Percentiles rank a stretch among this genome's conserved stretches.
These are phyloP conservation scores for Geosmithia putterillii DNA, from an alignment of 2,329 filamentous ascomycete genomes.

Conservation along the genomic window DNA sequence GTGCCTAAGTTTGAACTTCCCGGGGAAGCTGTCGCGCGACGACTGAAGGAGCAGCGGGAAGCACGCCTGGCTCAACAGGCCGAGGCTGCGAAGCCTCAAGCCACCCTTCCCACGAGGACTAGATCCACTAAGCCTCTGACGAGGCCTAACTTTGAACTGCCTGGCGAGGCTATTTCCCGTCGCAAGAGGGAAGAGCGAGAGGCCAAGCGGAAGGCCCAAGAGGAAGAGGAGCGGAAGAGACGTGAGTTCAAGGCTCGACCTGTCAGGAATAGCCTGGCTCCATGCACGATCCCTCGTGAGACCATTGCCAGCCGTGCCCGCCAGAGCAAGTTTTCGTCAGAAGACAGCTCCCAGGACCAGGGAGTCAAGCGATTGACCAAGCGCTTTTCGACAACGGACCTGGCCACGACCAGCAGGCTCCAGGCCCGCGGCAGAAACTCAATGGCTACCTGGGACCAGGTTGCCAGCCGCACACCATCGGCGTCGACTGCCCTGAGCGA, in stretches of 20 bases:
- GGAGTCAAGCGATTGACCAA: not conserved
- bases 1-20: conserved; percentile 48
- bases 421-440: conserved; percentile 15
- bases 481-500: conserved; percentile 27
- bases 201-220: conserved; percentile 40
- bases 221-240: conserved; percentile 46
- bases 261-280: conserved; percentile 29
- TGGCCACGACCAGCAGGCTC: conserved; percentile 3
- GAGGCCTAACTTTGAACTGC: conserved; percentile 45
- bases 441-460: conserved; percentile 9
- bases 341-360: conserved; percentile 12
- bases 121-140: conserved; percentile 42
- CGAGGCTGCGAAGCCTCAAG: conserved; percentile 18
- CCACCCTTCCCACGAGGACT: conserved; percentile 26
- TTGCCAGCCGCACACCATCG: conserved; percentile 27
- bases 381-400: not conserved
- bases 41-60: conserved; percentile 45
- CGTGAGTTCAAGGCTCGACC: conserved; percentile 54
- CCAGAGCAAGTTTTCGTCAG: conserved; percentile 22
- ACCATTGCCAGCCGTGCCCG: conserved; percentile 45
- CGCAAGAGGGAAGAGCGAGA: conserved; percentile 45
- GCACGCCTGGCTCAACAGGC: conserved; percentile 31
- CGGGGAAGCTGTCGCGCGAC: conserved; percentile 46
- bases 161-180: conserved; percentile 47
- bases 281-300: conserved; percentile 35